Base-by-base conservation (phyloP, 2,329 filamentous ascomycete genomes). In the Xylaria digitata region DNA sequence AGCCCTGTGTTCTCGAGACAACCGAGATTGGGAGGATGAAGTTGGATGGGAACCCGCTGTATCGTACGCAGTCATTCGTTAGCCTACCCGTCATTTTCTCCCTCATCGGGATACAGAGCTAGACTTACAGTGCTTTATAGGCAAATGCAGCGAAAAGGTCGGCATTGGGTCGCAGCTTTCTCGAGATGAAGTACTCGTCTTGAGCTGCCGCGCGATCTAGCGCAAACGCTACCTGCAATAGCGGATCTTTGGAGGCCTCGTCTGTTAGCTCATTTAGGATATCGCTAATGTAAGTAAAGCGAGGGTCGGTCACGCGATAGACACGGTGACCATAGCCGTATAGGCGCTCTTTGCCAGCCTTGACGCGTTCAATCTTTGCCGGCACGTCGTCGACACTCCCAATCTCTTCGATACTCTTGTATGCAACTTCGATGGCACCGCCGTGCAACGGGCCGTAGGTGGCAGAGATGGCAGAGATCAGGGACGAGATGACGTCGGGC, bases 351-450 rank as follows among this genome's bases (percentile, higher is more conserved):
- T 72, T 71, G 19, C 66, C 66, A 1, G 67, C 56, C 45, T 66
- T 71, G 46, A 72, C 70, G n/a, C 63, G 50, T 23, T 61, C 65
- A 13, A 72, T 55, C 56, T 70, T 67, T 8, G 55, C 66, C 6
- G 66, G 62, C 21, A 73, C 68, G 15, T 70, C 50, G 7, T 64
- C 68, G 23, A 71, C 65, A 13, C 54, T 62, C 0, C 68, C 69
- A 4, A 73, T 67, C 45, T 70, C 61, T 34, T 68, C 63, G 48
- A 73, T 66, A 9, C 62, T 49, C 60, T 70, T 69, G 49, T 73
- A 72, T 9, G 71, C 71, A 19, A 73, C 65, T 15, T 71, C 71
- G 23, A 73, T 73, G 42, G 70, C 71, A 26, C 71, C 71, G 15
- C 66, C 70, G 23, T 73, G 71, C 13, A 73, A 43, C 11, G 71